Conservation (phyloP, 2,329 filamentous ascomycete species). For the Ceratocystiopsis brevicomis region DNA sequence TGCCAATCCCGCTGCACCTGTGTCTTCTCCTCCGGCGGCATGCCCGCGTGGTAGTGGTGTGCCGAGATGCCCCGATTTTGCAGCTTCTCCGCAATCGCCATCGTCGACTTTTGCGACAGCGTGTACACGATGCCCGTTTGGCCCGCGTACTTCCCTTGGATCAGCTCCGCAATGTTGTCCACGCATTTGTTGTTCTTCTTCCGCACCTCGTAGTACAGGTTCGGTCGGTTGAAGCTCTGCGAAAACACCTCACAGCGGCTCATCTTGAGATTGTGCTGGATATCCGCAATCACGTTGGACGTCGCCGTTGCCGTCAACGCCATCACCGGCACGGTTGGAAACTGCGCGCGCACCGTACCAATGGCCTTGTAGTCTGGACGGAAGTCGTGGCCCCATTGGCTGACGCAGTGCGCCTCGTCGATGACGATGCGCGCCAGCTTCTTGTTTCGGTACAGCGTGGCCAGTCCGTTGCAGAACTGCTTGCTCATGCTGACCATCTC, state of each 20-base stretch:
- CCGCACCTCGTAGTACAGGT: slow-evolving; percentile 73
- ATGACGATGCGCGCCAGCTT: slow-evolving; percentile 84
- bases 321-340: slow-evolving; percentile 73
- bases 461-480: slow-evolving; percentile 45
- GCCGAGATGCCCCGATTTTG: slow-evolving; percentile 47
- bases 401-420: slow-evolving; percentile 97
- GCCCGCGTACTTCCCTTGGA: slow-evolving; percentile 47
- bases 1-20: slow-evolving; percentile 71
- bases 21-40: slow-evolving; percentile 49
- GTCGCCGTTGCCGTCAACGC: slow-evolving; percentile 92
- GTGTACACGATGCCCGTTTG: slow-evolving; percentile 89
- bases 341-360: slow-evolving; percentile 51
- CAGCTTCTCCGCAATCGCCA: slow-evolving; percentile 58
- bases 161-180: slow-evolving; percentile 40
- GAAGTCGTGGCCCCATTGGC: slow-evolving; percentile 98
- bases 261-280: slow-evolving; percentile 82
- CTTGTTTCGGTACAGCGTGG: slow-evolving; percentile 45
- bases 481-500: slow-evolving; percentile 85
- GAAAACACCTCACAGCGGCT: slow-evolving; percentile 57
- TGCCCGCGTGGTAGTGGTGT: slow-evolving; percentile 68
- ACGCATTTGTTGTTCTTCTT: slow-evolving; percentile 44
- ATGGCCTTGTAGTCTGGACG: slow-evolving; percentile 85
- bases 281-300: slow-evolving; percentile 76
- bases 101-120: slow-evolving; percentile 65
- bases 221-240: slow-evolving; percentile 94